phyloP scores from a whole-genome alignment of 495 filamentous ascomycete species.

The Aspergillus diversus region DNA sequence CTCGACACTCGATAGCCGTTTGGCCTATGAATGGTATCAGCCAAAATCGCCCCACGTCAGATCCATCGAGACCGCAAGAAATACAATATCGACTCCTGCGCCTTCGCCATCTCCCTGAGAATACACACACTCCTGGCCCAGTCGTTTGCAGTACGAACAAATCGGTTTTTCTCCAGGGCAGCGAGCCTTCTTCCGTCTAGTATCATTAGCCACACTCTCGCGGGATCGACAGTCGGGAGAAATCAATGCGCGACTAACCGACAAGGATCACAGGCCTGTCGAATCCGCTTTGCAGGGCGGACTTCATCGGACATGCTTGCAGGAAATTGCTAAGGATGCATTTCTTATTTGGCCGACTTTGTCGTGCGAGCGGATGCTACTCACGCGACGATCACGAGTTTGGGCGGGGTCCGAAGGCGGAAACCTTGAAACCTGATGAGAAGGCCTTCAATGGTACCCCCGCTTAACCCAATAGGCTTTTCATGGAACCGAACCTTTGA shows the following conservation, averaged over 20 bases:
- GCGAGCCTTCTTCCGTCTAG: slow-evolving; percentile 48
- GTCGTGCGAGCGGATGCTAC: background rate
- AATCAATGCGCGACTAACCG: slow-evolving; percentile 28
- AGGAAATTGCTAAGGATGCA: background rate
- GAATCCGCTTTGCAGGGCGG: slow-evolving; percentile 44
- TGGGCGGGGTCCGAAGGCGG: slow-evolving; percentile 12
- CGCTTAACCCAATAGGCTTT: too few relatives aligned
- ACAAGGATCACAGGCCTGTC: slow-evolving; percentile 49
- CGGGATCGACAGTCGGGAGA: background rate
- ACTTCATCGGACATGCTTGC: slow-evolving; percentile 16
- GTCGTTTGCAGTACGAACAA: slow-evolving; percentile 45
- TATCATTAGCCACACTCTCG: background rate
- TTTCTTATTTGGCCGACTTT: background rate
- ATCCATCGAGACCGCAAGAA: background rate
- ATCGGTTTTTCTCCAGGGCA: slow-evolving; percentile 48
- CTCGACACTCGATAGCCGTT: slow-evolving; percentile 43
- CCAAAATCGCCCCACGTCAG: background rate
- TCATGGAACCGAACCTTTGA: too few relatives aligned
- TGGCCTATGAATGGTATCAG: slow-evolving; percentile 32
- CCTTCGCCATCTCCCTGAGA: slow-evolving; percentile 30
- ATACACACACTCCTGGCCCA: slow-evolving; percentile 46
- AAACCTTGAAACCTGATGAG: background rate
- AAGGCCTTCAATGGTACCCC: too few relatives aligned
- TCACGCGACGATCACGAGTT: background rate
- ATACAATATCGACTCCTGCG: slow-evolving; percentile 21